Base-by-base conservation (phyloP, 129 eudicot genomes). In the Ambrosia artemisiifolia region DNA sequence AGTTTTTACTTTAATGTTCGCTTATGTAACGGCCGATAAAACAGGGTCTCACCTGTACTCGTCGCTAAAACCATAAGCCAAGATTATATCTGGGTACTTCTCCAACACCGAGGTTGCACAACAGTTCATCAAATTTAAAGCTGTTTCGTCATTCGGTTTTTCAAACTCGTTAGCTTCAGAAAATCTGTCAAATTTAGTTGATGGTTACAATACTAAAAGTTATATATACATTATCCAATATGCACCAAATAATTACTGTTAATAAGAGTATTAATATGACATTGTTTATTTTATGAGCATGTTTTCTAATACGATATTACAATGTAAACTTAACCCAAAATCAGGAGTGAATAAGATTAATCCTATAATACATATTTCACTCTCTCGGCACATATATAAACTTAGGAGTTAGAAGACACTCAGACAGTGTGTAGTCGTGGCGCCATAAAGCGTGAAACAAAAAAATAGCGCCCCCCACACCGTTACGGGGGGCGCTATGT, bases 31-130 rank as follows among this genome's bases (percentile, higher is more conserved):
- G 66, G 42, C 24, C 16, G 49, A 81, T 24, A 67, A 18, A 64
- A 62, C 3, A 14, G 65, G 60, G 64, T 17, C 33, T 62, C 65
- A 82, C 97, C 94, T 92, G 66, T 78, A 92, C 73, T 92, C 97
- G 14, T 86, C 91, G 62, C 88, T 80, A 65, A 80, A 92, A 34
- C 97, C 97, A 83, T 88, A 92, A 32, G 86, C 83, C 43, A 92
- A 86, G 35, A 78, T 74, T 11, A 88, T 83, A 80, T 92, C 97
- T 2, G 96, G 88, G 67, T 82, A 92, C 75, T 88, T 82, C 80
- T 92, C 85, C 48, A 88, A 61, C 49, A 85, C 85, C 3, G 79
- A 81, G 28, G 69, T 78, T 14, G 97, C 96, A 86, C 96, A 92
- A 28, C 55, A 69, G 75, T 92, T 92, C 96, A 92, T 92, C 80